Percentiles rank a stretch among this genome's conserved stretches.
phyloP scores from a whole-genome alignment of 2,329 filamentous ascomycete species.

The Elsinoe perseae region DNA sequence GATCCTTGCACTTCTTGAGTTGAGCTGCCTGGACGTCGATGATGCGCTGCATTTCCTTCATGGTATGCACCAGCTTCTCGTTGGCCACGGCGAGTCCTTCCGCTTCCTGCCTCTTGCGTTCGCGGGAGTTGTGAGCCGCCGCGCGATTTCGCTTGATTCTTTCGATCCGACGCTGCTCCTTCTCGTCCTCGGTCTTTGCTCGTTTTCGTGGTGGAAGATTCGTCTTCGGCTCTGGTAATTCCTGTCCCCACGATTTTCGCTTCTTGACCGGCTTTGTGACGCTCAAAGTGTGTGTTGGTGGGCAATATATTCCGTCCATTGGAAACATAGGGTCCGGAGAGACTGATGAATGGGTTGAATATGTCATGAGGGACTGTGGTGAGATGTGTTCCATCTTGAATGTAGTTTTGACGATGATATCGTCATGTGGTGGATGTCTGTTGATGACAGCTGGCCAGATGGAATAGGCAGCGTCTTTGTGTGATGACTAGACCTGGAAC shows the following conservation, averaged over 20 bases:
- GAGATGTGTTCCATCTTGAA: slow-evolving; percentile 16
- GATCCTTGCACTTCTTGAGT: slow-evolving; percentile 19
- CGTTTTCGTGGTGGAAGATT: slow-evolving; percentile 93
- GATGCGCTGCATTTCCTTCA: slow-evolving; percentile 15
- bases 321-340: slow-evolving; percentile 15
- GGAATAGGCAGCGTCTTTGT: slow-evolving; percentile 12
- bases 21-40: slow-evolving; percentile 17
- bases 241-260: slow-evolving; percentile 97
- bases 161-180: slow-evolving; percentile 95
- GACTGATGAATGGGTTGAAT: slow-evolving; percentile 12
- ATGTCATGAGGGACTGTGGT: slow-evolving; percentile 16
- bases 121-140: slow-evolving; percentile 90
- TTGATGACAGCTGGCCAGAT: slow-evolving; percentile 12
- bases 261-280: slow-evolving; percentile 67
- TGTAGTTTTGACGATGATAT: slow-evolving; percentile 10
- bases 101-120: slow-evolving; percentile 84
- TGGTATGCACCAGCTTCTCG: slow-evolving; percentile 10
- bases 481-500: slow-evolving; percentile 14
- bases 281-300: slow-evolving; percentile 10
- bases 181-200: slow-evolving; percentile 97
- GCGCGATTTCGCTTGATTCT: slow-evolving; percentile 93
- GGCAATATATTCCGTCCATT: slow-evolving; percentile 10
- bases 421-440: slow-evolving; percentile 11
- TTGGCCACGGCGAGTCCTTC: slow-evolving; percentile 60
- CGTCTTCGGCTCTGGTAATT: slow-evolving; percentile 92